Base-by-base conservation (phyloP, 1,284 basidiomycete species). In the Vanrija humicola region DNA sequence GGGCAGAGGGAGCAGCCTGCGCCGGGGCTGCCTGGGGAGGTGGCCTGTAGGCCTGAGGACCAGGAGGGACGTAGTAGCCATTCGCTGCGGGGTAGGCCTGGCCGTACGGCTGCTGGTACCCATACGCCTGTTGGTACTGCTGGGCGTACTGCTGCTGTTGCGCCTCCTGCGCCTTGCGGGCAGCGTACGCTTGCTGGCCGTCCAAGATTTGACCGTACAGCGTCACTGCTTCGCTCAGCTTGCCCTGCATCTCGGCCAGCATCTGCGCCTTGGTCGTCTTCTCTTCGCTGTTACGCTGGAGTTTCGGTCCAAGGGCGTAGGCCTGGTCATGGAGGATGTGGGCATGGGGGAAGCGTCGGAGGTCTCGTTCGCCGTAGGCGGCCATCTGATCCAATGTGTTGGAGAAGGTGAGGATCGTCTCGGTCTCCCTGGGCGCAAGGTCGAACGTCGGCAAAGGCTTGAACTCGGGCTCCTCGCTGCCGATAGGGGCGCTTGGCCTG, bases 231-330 rank as follows among this genome's bases (percentile, higher is more conserved):
- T 95, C 85, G 0, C 90, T 89, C 3, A 97, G 80, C 73, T 96
- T 94, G 57, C 88, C 87, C 68, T 97, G 89, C 92, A 97, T 96
- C 49, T 94, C 90, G 8, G 84, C 80, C 18, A 98, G 79, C 68
- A 91, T 81, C 70, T 91, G 81, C 77, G 93, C 88, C 83, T 95
- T 92, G 66, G 89, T 82, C 16, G 84, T 85, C 12, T 90, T 84
- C 70, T 97, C 92, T 71, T 91, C 91, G 55, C 94, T 76, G 66
- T 84, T 90, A 74, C 90, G 80, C 3, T 86, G 88, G 54, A 97
- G 76, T 70, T 93, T 94, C 0, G 90, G 89, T 59, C 90, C 79
- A 48, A 95, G 70, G 5, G 83, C 81, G 61, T 83, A 88, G 3
- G 93, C 92, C 68, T 88, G 91, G 58, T 92, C 88, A 65, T 87